These are phyloP conservation scores for Lepidium africanum DNA, from an alignment of 345 rosid species.

Conservation along the genomic window DNA sequence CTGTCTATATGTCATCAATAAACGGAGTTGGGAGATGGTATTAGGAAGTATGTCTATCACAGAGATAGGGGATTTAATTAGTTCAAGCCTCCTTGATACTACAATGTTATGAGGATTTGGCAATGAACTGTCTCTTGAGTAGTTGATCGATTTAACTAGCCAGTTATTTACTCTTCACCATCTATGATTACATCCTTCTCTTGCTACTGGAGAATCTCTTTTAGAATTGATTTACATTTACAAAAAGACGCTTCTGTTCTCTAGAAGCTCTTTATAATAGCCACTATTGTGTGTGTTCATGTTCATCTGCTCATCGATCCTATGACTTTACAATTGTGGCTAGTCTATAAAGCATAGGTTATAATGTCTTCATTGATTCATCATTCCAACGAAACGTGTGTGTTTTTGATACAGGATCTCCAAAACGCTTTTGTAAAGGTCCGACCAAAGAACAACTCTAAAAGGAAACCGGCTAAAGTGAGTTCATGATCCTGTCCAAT, in stretches of 20 bases:
- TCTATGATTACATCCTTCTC: not conserved
- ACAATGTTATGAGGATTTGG: not conserved
- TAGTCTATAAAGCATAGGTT: not conserved
- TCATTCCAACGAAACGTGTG: not conserved
- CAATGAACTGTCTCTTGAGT: not conserved
- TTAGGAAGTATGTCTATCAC: not conserved
- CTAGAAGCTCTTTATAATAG: not conserved
- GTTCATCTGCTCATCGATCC: not conserved
- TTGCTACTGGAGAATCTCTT: not conserved
- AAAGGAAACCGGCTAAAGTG: constrained; percentile 18
- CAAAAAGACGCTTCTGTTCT: not conserved
- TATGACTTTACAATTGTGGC: not conserved
- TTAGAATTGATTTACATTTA: not conserved
- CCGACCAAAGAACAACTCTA: constrained; percentile 30
- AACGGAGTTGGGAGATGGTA: not conserved
- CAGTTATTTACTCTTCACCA: not conserved
- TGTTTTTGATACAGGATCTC: constrained; percentile 20
- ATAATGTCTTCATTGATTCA: not conserved
- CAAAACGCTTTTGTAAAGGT: constrained; percentile 28
- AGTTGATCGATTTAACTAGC: not conserved
- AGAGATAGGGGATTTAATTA: not conserved
- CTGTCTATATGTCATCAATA: not conserved
- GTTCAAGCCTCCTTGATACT: not conserved
- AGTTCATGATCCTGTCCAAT: constrained; percentile 4
- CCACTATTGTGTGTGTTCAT: not conserved